phyloP scores from a whole-genome alignment of 148 eudicot species.

The Linanthus parryae region DNA sequence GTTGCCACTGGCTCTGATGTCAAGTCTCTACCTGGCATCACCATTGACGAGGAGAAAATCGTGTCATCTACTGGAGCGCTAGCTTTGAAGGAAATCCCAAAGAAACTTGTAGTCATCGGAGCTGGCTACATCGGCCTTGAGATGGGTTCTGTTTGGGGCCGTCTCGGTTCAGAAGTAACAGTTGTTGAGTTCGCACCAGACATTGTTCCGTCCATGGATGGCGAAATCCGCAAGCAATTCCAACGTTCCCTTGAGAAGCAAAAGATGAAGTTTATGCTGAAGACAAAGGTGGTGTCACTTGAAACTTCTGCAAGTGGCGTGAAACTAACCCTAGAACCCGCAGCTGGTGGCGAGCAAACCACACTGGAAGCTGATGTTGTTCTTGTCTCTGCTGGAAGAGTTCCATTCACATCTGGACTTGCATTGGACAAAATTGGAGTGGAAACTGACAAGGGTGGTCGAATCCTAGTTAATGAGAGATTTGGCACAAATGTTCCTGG shows the following conservation, averaged over 20 bases:
- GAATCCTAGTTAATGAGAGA: conserved; percentile 56
- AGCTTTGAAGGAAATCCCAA: conserved; percentile 73
- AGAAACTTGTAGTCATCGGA: conserved; percentile 81
- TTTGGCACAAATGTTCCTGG: conserved; percentile 67
- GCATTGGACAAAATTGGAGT: conserved; percentile 80
- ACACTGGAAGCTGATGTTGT: conserved; percentile 85
- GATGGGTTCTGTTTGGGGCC: conserved; percentile 99
- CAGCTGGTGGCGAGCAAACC: conserved; percentile 83
- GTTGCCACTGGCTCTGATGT: conserved; percentile 96
- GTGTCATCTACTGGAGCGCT: conserved; percentile 96
- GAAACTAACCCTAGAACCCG: conserved; percentile 73
- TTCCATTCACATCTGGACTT: conserved; percentile 77
- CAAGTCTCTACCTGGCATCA: conserved; percentile 73
- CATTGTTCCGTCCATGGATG: conserved; percentile 91
- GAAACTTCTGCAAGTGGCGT: conserved; percentile 58
- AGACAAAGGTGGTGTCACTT: conserved; percentile 83
- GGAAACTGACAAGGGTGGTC: conserved; percentile 72
- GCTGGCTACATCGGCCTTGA: conserved; percentile 98
- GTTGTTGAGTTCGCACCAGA: conserved; percentile 86
- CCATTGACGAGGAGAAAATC: conserved; percentile 84
- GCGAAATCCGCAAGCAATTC: conserved; percentile 83
- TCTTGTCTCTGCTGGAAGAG: conserved; percentile 85
- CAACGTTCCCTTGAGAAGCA: conserved; percentile 93
- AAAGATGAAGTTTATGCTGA: conserved; percentile 90
- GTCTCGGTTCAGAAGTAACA: conserved; percentile 85